Conservation (phyloP, 2,329 filamentous ascomycete genomes). For the Xylariaceae sp. region DNA sequence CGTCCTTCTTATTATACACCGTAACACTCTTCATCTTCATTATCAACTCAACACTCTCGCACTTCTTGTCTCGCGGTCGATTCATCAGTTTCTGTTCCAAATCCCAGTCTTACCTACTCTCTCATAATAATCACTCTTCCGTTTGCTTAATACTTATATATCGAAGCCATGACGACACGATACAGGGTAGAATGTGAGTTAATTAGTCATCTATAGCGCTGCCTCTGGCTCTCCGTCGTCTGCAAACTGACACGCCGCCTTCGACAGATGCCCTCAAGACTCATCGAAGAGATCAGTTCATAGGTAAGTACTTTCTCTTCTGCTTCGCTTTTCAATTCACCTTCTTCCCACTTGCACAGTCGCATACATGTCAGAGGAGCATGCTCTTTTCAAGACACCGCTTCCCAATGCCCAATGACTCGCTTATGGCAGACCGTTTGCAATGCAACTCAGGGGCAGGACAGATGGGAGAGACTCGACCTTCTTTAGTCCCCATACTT, state of each 20-base stretch:
- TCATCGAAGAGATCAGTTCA: constrained; percentile 85
- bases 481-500: not conserved
- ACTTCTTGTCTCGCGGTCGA: not conserved
- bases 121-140: not conserved
- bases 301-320: constrained; percentile 46
- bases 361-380: not conserved
- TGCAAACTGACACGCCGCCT: constrained; percentile 15
- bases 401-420: not conserved
- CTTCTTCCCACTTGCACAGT: not conserved
- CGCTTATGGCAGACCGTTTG: not conserved
- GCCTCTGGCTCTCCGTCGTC: constrained; percentile 1
- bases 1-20: not conserved
- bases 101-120: not conserved
- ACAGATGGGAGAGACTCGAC: not conserved
- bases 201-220: not conserved
- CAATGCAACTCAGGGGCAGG: not conserved
- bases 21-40: not conserved
- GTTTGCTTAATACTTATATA: not conserved
- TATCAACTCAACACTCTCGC: not conserved
- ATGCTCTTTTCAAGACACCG: not conserved
- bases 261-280: constrained; percentile 62
- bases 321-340: not conserved
- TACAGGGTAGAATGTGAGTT: constrained; percentile 69
- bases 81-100: not conserved
- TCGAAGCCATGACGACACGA: constrained; percentile 30